phyloP scores from a whole-genome alignment of 345 rosid species.

The Eutrema japonicum region DNA sequence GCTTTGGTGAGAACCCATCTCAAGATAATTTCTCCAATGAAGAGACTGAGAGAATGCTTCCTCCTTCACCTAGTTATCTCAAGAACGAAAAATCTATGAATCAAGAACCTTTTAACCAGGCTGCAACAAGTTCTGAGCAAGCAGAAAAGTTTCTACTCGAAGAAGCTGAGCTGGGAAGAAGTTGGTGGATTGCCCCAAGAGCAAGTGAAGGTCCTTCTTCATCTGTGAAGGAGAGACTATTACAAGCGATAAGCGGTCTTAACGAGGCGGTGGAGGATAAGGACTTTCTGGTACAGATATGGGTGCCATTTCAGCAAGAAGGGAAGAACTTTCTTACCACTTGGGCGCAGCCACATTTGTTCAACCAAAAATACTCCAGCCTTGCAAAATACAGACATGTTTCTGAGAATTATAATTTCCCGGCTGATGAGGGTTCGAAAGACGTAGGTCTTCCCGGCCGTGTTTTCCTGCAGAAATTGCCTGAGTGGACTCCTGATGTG shows the following conservation, averaged over 20 bases:
- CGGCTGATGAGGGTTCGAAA: conserved; percentile 68
- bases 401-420: conserved; percentile 68
- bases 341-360: conserved; percentile 67
- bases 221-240: conserved; percentile 62
- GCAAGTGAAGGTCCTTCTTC: conserved; percentile 44
- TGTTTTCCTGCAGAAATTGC: conserved; percentile 72
- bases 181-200: conserved; percentile 74
- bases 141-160: conserved; percentile 44
- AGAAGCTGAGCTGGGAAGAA: conserved; percentile 54
- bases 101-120: conserved; percentile 29
- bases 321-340: conserved; percentile 79
- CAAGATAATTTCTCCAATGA: conserved; percentile 42
- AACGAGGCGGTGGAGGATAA: conserved; percentile 57
- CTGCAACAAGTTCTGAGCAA: conserved; percentile 41
- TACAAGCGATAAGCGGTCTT: conserved; percentile 57
- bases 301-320: conserved; percentile 78
- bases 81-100: conserved; percentile 38
- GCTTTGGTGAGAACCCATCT: conserved; percentile 39
- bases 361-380: conserved; percentile 56
- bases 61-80: conserved; percentile 28
- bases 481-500: conserved; percentile 98
- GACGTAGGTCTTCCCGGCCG: conserved; percentile 86
- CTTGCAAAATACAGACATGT: conserved; percentile 70
- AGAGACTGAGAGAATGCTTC: conserved; percentile 37
- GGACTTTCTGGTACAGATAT: conserved; percentile 76